Evolutionary conservation across 768 basidiomycete species (phyloP), one percentile per base, ranked within the genome.

Genomic region (Lentinula lateritia): DNA sequence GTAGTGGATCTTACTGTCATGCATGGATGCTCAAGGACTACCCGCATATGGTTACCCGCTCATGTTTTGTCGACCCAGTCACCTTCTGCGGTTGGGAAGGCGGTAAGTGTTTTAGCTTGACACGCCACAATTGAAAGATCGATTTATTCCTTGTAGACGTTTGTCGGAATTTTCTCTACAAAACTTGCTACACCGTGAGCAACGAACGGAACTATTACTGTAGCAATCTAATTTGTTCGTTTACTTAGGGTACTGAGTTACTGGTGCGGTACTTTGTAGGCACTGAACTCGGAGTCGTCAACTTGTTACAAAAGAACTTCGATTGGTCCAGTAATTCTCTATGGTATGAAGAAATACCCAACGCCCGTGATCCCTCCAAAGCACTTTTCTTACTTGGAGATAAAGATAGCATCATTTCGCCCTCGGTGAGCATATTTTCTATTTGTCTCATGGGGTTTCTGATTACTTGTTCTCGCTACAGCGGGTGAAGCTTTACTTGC

Each of bases 11-110:
- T 38, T 93, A 93, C 68, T 75, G 82, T 1, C 95, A 97, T 71
- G 89, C 89, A 5, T 97, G 95, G 95, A 78, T 95, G 70, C 75
- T 97, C 50, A 97, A 96, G 72, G 81, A 81, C 18, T 78, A 86
- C 58, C 88, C 92, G 1, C 74, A 82, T 18, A 78, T 96, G 66
- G 75, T 89, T 50, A 74, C 76, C 1, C 82, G 93, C 3, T 94
- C 88, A 8, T 93, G 92, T 70, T 94, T 97, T 68, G 88, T 95
- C 36, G 95, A 98, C 69, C 93, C 95, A 8, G 89, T 91, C 34
- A 84, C 89, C 0, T 93, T 95, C 72, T 95, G 93, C 72, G 85
- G 89, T 6, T 98, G 94, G 94, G 95, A 97, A 82, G 94, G 93
- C 62, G 89, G 90, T 89, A 66, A 62, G 83, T 78, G 8, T 42